phyloP scores from a whole-genome alignment of 441 rosid species.

The Populus hybrid region DNA sequence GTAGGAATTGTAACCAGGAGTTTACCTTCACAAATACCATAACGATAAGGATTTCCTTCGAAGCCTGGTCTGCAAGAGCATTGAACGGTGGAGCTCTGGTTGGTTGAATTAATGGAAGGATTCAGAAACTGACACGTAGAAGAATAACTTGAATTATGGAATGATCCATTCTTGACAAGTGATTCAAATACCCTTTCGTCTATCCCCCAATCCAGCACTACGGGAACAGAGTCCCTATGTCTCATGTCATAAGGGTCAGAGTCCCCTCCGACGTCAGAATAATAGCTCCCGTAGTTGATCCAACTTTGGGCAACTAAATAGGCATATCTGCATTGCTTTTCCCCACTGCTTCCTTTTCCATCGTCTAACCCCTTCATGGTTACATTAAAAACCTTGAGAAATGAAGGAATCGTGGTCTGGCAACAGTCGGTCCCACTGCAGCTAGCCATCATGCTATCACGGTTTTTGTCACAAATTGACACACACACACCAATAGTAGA shows the following conservation, averaged over 20 bases:
- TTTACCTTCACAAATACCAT: background rate
- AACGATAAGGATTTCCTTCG: background rate
- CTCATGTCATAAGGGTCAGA: background rate
- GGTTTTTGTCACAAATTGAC: background rate
- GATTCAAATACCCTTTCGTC: background rate
- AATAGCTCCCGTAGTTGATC: too few species aligned
- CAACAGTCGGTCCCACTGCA: background rate
- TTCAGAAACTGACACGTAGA: background rate
- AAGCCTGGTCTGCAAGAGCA: background rate
- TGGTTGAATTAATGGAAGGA: background rate
- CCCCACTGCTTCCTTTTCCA: background rate
- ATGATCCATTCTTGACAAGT: background rate
- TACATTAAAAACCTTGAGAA: background rate
- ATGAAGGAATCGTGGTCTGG: background rate
- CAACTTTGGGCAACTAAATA: background rate
- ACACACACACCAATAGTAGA: background rate
- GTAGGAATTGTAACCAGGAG: background rate
- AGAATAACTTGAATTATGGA: background rate
- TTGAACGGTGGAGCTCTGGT: background rate
- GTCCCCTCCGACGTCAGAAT: background rate
- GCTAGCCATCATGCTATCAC: fast-evolving
- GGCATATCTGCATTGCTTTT: background rate
- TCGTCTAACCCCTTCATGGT: background rate
- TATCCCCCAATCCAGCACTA: background rate
- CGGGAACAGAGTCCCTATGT: background rate